Evolutionary conservation across 2,329 filamentous ascomycete species (phyloP), one percentile per base, ranked within the genome.

Genomic region (Xylariaceae sp.): DNA sequence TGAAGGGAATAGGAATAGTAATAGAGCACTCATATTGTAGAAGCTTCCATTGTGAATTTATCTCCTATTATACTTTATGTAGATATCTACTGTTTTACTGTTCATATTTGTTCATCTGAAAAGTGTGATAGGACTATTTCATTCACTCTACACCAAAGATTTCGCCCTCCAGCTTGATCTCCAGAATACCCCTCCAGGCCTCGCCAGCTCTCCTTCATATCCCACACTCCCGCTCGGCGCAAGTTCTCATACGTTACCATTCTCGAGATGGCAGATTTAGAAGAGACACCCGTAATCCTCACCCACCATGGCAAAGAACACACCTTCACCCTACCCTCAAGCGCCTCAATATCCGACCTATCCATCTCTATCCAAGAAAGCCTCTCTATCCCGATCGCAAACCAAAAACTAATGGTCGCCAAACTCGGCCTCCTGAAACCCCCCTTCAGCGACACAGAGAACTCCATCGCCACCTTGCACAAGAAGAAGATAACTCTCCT

Each of bases 401-500:
- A 87, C 64, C 84, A 88, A 59, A 88, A 88, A 62, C 75, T 86
- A 61, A 73, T 88, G 53, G 74, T 80, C 12, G 74, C 83, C 34
- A 86, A 85, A 59, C 69, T 77, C 6, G 82, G 82, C 22, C 69
- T 87, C 2, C 72, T 86, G 21, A 85, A 82, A 53, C 69, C 74
- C 0, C 83, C 83, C 1, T 82, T 85, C 68, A 79, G 79, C 61
- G 71, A 84, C 52, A n/a, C n/a, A n/a, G n/a, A n/a, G n/a, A 65
- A 52, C 5, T 52, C 71, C 3, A 68, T 83, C 47, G 58, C 64
- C 6, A 60, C 73, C 4, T 66, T 85, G 2, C 62, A 67, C 16
- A 65, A 70, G 48, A 83, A 80, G 63, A 83, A 83, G 49, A 75
- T 86, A 50, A 81, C 74, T 2, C 74, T 88, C 22, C 75, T 88